Base-by-base conservation (phyloP, 2,329 filamentous ascomycete species). In the Paradendryphiella salina region DNA sequence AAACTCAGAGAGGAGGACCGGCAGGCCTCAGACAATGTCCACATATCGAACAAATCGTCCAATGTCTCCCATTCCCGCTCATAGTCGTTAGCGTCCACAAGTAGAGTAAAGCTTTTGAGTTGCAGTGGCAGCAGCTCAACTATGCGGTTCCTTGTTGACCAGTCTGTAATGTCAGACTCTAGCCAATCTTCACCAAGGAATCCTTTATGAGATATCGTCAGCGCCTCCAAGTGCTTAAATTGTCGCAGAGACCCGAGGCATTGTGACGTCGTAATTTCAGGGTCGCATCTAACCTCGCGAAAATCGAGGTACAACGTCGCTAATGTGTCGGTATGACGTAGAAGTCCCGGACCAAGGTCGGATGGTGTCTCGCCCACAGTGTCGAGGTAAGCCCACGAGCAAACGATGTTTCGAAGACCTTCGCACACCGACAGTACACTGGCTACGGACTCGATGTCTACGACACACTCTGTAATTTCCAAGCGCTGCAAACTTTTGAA, bases 361-460 rank as follows among this genome's bases (percentile, higher is more conserved):
- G 46, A 48, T 2, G 55, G 33, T 3, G 46, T 28, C 4, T 37
- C 23, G 1, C n/a, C 9, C 2, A 11, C 5, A 5, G 13, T n/a
- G 10, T 56, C 15, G 1, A 58, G 32, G 7, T 17, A 60, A 1
- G 51, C 39, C 67, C 66, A 71, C 10, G 44, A 42, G 34, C 60
- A 68, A 4, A 40, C 37, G 15, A 71, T 56, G 14, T 66, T 55
- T 26, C 48, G 56, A 4, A 71, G 32, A 2, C 44, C 41, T 0
- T 57, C 29, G 38, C 63, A 70, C 1, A 43, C 48, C 6, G 13
- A 26, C 5, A 56, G 32, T 0, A 68, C 8, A 0, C 50, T 9
- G 1, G 42, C 33, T 0, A 68, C 23, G 4, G 60, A 43, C 0
- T 53, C 6, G 4, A 65, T 31, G 1, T 47, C 41, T 1, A 65